Evolutionary conservation across 2,329 filamentous ascomycete species (phyloP).

Genomic region (Ustilaginoidea virens): DNA sequence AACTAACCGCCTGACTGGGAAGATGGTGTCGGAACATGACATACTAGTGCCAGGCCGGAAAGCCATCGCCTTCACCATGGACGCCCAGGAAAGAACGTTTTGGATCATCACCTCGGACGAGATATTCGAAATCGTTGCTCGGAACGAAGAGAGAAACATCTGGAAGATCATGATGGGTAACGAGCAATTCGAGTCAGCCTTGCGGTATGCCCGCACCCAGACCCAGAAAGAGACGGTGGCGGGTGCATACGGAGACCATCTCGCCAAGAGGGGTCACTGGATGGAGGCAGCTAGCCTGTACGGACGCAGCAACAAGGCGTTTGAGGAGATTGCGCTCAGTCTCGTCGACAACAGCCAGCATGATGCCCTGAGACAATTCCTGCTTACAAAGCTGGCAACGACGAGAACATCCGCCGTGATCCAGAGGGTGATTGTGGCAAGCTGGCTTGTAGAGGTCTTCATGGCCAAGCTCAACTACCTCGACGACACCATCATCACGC

Average conservation of each 20-base stretch:
- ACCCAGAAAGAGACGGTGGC: slow-evolving; percentile 83
- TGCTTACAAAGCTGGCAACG: slow-evolving; percentile 66
- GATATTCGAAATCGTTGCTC: slow-evolving; percentile 85
- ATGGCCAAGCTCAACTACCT: slow-evolving; percentile 94
- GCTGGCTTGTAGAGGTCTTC: slow-evolving; percentile 89
- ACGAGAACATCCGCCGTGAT: slow-evolving; percentile 75
- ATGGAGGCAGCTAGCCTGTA: slow-evolving; percentile 79
- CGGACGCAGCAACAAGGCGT: slow-evolving; percentile 89
- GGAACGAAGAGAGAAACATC: slow-evolving; percentile 79
- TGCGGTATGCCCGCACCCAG: slow-evolving; percentile 67
- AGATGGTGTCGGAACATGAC: slow-evolving; percentile 73
- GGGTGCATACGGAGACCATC: slow-evolving; percentile 77
- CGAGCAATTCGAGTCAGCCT: slow-evolving; percentile 76
- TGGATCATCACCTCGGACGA: slow-evolving; percentile 89
- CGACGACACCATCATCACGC: slow-evolving; percentile 85
- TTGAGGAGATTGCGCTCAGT: slow-evolving; percentile 84
- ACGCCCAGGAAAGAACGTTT: slow-evolving; percentile 89
- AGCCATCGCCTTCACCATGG: slow-evolving; percentile 71
- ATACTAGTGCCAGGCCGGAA: slow-evolving; percentile 69
- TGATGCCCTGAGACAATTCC: slow-evolving; percentile 80
- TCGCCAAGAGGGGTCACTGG: slow-evolving; percentile 69
- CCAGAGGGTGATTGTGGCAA: slow-evolving; percentile 90
- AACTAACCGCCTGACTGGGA: slow-evolving; percentile 73
- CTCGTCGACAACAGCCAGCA: slow-evolving; percentile 85
- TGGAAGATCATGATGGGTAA: slow-evolving; percentile 87